Evolutionary conservation across 129 eudicot genomes (phyloP).

Genomic region (Smallanthus sonchifolius): DNA sequence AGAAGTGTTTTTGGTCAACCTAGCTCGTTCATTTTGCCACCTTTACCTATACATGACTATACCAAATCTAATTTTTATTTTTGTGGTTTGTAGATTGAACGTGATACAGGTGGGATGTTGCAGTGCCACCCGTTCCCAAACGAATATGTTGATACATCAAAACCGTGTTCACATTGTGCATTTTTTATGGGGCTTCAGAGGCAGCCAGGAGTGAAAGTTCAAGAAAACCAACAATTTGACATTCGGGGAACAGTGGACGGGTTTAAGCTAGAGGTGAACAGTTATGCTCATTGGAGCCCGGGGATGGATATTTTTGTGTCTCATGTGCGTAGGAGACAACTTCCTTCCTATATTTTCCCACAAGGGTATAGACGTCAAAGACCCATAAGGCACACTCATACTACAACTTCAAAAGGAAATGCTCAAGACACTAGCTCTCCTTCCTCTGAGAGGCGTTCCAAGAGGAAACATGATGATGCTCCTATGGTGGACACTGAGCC

Average conservation of each 20-base stretch:
- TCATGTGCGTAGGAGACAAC: constrained; percentile 37
- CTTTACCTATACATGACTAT: too few species aligned
- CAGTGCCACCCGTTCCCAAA: constrained; percentile 45
- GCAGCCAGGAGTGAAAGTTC: constrained; percentile 35
- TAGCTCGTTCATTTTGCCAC: neutral
- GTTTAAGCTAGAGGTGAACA: constrained; percentile 26
- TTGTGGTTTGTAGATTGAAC: constrained; percentile 29
- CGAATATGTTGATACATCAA: constrained; percentile 28
- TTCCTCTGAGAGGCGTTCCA: constrained; percentile 31
- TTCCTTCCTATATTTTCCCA: constrained; percentile 38
- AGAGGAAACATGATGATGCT: constrained; percentile 36
- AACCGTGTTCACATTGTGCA: constrained; percentile 29
- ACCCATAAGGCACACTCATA: constrained; percentile 23
- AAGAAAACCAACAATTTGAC: constrained; percentile 38
- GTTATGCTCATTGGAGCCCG: constrained; percentile 29
- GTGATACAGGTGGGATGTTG: constrained; percentile 26
- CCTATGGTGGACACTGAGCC: neutral
- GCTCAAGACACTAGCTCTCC: constrained; percentile 31
- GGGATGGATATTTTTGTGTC: constrained; percentile 41
- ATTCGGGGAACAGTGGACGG: constrained; percentile 26
- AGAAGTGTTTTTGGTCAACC: too few species aligned
- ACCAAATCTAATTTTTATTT: neutral
- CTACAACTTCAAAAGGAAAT: constrained; percentile 16
- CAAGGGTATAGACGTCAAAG: constrained; percentile 36
- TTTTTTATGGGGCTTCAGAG: constrained; percentile 46